Percentiles rank a stretch among this genome's conserved stretches.
phyloP scores from a whole-genome alignment of 176 grass and related monocot genomes.

The Miscanthus lutarioriparius region DNA sequence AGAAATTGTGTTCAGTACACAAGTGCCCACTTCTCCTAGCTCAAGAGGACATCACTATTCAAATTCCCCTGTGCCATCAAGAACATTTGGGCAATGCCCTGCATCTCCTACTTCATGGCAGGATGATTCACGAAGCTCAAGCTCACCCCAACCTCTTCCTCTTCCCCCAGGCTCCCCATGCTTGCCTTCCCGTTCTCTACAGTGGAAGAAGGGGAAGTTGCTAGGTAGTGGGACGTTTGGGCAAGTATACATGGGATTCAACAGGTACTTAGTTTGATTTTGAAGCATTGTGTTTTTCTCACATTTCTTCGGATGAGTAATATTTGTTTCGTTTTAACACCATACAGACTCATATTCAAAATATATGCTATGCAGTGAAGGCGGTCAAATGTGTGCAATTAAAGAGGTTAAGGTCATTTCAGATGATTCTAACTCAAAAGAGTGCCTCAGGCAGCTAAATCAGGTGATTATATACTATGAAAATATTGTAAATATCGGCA shows the following conservation, averaged over 20 bases:
- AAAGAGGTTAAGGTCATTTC: constrained; percentile 97
- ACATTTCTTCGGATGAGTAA: neutral
- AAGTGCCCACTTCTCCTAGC: constrained; percentile 34
- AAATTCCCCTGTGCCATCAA: constrained; percentile 43
- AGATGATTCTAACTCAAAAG: constrained; percentile 96
- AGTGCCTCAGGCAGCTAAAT: constrained; percentile 90
- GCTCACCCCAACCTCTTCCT: constrained; percentile 66
- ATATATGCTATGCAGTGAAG: constrained; percentile 55
- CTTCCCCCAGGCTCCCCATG: constrained; percentile 63
- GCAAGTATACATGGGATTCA: constrained; percentile 83
- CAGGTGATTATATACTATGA: constrained; percentile 50
- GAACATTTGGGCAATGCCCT: constrained; percentile 53
- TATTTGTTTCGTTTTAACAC: neutral
- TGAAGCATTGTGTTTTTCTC: neutral
- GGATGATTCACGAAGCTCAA: constrained; percentile 52
- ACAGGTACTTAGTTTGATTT: constrained; percentile 52
- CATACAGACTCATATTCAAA: constrained; percentile 18
- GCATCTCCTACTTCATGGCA: constrained; percentile 58
- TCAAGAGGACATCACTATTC: constrained; percentile 40
- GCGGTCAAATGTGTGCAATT: constrained; percentile 97
- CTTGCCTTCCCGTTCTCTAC: constrained; percentile 44
- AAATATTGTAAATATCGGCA: neutral
- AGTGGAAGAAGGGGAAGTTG: constrained; percentile 83
- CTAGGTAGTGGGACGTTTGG: constrained; percentile 89
- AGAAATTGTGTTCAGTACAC: constrained; percentile 53